Conservation (phyloP, 2,329 filamentous ascomycete species). For the Ceratocystis alfenasii region DNA sequence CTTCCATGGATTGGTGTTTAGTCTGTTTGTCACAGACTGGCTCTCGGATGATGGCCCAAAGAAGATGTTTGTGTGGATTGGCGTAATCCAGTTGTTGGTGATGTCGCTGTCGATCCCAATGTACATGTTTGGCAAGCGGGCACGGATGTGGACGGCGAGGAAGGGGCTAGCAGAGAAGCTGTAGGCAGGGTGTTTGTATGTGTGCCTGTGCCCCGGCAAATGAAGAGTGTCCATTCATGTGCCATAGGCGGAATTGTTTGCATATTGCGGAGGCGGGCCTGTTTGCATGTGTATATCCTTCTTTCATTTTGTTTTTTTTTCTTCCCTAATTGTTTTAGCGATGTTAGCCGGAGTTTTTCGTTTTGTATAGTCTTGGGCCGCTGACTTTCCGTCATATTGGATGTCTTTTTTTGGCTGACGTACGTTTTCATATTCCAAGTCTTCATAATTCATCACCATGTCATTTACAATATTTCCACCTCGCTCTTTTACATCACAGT, state of each 20-base stretch:
- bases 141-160: conserved; percentile 85
- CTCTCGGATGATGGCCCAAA: conserved; percentile 62
- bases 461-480: not conserved
- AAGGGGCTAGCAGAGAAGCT: conserved; percentile 77
- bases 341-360: not conserved
- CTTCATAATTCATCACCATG: not conserved
- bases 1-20: conserved; percentile 78
- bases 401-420: not conserved
- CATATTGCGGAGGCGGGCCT: not conserved
- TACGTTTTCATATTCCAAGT: not conserved
- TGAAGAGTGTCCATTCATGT: no score
- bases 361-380: not conserved
- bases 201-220: not conserved
- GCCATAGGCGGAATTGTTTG: not conserved
- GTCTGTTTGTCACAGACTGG: conserved; percentile 80
- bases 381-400: not conserved
- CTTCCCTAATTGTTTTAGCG: not conserved
- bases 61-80: conserved; percentile 68
- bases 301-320: not conserved
- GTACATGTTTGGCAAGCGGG: conserved; percentile 86
- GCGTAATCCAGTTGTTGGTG: conserved; percentile 69
- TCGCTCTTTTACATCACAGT: not conserved
- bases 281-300: not conserved
- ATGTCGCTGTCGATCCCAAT: conserved; percentile 71
- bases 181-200: conserved; percentile 22